Base-by-base conservation (phyloP, 163 green algal genomes). In the Chlamydomonas reinhardtii region DNA sequence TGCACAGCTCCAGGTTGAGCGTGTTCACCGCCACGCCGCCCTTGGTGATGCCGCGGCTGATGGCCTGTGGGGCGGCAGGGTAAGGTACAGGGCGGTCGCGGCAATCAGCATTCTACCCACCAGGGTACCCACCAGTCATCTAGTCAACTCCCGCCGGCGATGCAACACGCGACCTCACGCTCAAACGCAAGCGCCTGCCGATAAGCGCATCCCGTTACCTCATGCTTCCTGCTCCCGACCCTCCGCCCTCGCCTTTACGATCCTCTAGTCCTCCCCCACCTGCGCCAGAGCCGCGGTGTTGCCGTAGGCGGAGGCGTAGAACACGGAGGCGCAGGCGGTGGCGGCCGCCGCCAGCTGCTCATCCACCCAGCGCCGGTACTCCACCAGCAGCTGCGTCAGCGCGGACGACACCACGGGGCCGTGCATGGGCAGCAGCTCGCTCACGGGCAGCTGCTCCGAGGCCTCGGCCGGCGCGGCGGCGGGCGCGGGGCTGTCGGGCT, bases 221-320 rank as follows among this genome's bases (percentile, higher is more conserved):
- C n/a, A n/a, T n/a, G 39, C 39, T 48, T 8, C 39, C 39, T 8
- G 39, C 8, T 48, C 39, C 39, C 8, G 8, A 48, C 5, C 39
- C 5, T 48, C 39, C 5, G 39, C 39, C 48, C 48, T 56, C 43
- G 43, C 11, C 43, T 11, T 54, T 54, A 16, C 43, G 8, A 6
- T 54, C 43, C 43, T 1, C 48, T 9, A 48, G 39, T 8, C 39
- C 48, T 1, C 19, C 1, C 48, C 48, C 48, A 94, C 95, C 88
- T 99, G 96, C 8, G 97, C 97, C 76, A 99, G 93, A 19, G 94
- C 91, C 4, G 97, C 94, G 5, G 97, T 99, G 93, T 99, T 99
- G 83, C 97, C 97, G 79, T 99, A 99, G 2, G 97, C 97, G 20
- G 89, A 96, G 4, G 97, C 97, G 74, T 99, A 99, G 73, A 99